phyloP scores from a whole-genome alignment of 192 early-diverging fungal species.

The Thamnidium elegans region DNA sequence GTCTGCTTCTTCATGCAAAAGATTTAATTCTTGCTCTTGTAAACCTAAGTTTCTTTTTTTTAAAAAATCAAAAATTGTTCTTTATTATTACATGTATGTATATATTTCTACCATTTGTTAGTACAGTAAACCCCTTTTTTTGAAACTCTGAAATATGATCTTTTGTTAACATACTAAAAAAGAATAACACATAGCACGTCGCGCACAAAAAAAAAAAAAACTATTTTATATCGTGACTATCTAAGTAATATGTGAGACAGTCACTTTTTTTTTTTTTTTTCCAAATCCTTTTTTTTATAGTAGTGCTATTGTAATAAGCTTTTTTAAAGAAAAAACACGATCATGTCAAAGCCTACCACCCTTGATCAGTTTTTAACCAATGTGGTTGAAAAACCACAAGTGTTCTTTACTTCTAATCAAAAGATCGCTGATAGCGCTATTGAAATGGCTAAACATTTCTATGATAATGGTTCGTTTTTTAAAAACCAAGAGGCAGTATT shows the following conservation, averaged over 20 bases:
- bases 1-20: conserved; percentile 31
- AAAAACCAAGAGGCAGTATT: too few relatives aligned
- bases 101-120: conserved; percentile 5
- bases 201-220: not conserved
- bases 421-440: conserved; percentile 40
- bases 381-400: conserved; percentile 52
- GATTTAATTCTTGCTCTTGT: not conserved
- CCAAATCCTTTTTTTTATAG: not conserved
- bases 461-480: conserved; percentile 49
- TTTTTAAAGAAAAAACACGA: conserved; percentile 8
- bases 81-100: not conserved
- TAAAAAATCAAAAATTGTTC: not conserved
- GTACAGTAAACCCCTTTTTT: not conserved
- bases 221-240: not conserved
- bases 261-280: conserved; percentile 1
- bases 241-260: not conserved
- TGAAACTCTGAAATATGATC: not conserved
- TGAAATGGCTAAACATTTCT: conserved; percentile 47
- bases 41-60: not conserved
- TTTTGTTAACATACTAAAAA: conserved; percentile 8
- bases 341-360: not conserved
- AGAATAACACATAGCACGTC: not conserved
- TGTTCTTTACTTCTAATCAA: conserved; percentile 42
- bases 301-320: not conserved
- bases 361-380: conserved; percentile 5